phyloP scores from a whole-genome alignment of 2,329 filamentous ascomycete genomes.

The Colletotrichum filicis region DNA sequence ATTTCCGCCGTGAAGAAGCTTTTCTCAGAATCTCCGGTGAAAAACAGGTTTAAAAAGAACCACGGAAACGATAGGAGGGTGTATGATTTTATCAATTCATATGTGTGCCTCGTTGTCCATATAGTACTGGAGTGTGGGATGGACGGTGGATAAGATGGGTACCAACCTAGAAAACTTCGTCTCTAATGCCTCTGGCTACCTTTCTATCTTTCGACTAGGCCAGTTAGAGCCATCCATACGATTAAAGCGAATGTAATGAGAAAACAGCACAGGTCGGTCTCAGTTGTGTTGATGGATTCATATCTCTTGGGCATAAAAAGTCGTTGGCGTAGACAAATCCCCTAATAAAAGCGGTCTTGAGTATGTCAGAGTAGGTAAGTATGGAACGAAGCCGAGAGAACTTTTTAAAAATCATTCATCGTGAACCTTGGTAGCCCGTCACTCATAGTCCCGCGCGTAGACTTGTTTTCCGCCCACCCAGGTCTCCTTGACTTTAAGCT shows the following conservation, averaged over 20 bases:
- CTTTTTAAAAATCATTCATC: not conserved
- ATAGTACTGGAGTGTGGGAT: not conserved
- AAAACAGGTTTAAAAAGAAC: too few species aligned
- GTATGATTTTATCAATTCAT: not conserved
- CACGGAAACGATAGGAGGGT: not conserved
- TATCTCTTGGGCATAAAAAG: not conserved
- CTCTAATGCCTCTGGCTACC: too few species aligned
- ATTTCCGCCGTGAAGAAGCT: too few species aligned
- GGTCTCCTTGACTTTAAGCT: slow-evolving; percentile 70
- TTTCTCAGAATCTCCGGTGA: not conserved
- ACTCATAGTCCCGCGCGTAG: slow-evolving; percentile 43
- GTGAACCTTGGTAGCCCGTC: not conserved
- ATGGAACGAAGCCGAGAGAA: not conserved
- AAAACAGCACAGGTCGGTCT: not conserved
- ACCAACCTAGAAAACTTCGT: too few species aligned
- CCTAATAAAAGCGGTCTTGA: not conserved
- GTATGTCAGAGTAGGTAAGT: not conserved
- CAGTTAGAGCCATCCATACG: too few species aligned
- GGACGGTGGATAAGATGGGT: not conserved
- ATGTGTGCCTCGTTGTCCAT: not conserved
- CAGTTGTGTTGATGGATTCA: not conserved
- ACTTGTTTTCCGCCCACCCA: slow-evolving; percentile 72
- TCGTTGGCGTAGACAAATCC: not conserved
- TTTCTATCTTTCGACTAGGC: too few species aligned
- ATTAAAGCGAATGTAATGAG: too few species aligned